These are phyloP conservation scores for Abortiporus biennis DNA, from an alignment of 1,284 basidiomycete species.

Conservation along the genomic window DNA sequence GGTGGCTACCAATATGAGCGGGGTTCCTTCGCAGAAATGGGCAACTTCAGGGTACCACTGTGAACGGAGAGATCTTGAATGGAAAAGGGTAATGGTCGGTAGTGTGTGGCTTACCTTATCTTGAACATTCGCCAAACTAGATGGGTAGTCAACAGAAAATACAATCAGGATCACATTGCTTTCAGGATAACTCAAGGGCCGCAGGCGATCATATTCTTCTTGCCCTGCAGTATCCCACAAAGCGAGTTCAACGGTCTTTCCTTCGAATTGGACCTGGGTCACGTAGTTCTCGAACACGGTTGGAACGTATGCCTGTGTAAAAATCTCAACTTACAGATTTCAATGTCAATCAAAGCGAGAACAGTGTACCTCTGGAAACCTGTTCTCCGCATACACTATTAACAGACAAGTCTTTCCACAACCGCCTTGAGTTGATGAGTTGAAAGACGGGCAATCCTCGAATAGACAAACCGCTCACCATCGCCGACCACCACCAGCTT, in stretches of 20 bases:
- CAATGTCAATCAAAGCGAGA: too few relatives aligned
- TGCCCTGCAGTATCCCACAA: constrained; percentile 99
- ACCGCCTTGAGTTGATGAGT: constrained; percentile 41
- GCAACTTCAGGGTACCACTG: constrained; percentile 98
- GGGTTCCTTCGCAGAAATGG: constrained; percentile 94
- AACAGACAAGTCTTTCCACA: constrained; percentile 89
- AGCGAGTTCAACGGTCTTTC: constrained; percentile 89
- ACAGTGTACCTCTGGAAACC: constrained; percentile 90
- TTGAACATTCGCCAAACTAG: constrained; percentile 88
- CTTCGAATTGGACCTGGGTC: constrained; percentile 83
- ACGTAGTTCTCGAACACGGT: constrained; percentile 99
- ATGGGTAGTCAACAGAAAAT: constrained; percentile 96
- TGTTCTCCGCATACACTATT: constrained; percentile 94
- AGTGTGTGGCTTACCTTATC: constrained; percentile 62
- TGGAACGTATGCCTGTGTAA: constrained; percentile 83
- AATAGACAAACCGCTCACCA: constrained; percentile 49
- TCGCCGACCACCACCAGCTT: constrained; percentile 91
- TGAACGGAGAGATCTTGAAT: background rate
- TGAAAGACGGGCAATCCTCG: constrained; percentile 9
- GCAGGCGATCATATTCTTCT: constrained; percentile 94
- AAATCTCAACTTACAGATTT: constrained; percentile 2
- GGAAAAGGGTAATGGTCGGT: background rate
- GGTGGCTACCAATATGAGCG: constrained; percentile 88
- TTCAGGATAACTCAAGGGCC: constrained; percentile 94
- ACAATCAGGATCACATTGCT: constrained; percentile 96